phyloP scores from a whole-genome alignment of 169 alveolate genomes.

The Cryptosporidium sp. region DNA sequence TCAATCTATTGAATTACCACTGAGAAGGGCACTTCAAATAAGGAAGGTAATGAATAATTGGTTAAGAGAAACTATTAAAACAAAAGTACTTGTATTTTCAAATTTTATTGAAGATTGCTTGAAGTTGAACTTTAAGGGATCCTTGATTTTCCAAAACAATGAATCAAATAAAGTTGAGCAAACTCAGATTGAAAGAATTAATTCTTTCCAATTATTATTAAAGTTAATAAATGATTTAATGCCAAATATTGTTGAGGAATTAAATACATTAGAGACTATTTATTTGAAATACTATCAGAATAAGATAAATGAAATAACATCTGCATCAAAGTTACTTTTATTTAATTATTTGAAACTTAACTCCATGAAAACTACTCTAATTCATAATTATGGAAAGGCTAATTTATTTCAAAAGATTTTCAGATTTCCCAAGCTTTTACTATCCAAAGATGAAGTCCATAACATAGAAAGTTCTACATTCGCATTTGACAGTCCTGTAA shows the following conservation, averaged over 20 bases:
- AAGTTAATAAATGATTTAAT: slow-evolving; percentile 16
- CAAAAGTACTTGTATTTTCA: slow-evolving; percentile 11
- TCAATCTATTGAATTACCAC: slow-evolving; percentile 63
- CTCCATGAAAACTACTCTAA: slow-evolving; percentile 47
- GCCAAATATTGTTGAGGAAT: slow-evolving; percentile 26
- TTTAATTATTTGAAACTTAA: slow-evolving; percentile 28
- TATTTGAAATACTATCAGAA: slow-evolving; percentile 42
- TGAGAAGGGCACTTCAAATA: slow-evolving; percentile 55
- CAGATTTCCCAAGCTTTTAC: slow-evolving; percentile 50
- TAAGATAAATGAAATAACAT: slow-evolving; percentile 17
- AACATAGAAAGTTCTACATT: slow-evolving; percentile 11
- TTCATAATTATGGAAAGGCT: slow-evolving; percentile 65
- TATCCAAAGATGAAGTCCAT: slow-evolving; percentile 17
- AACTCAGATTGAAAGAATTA: slow-evolving; percentile 6
- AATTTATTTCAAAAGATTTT: slow-evolving; percentile 54
- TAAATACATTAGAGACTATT: slow-evolving; percentile 36
- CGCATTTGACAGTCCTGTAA: slow-evolving; percentile 17
- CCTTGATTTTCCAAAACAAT: slow-evolving; percentile 30
- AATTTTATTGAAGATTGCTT: slow-evolving; percentile 45
- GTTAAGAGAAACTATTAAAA: slow-evolving; percentile 34
- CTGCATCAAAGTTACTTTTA: neutral
- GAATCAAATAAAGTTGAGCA: neutral
- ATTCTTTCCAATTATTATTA: neutral
- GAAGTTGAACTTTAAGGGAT: slow-evolving; percentile 14
- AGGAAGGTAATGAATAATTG: slow-evolving; percentile 54